Base-by-base conservation (phyloP, 2,329 filamentous ascomycete species). In the Penicillium sp. region DNA sequence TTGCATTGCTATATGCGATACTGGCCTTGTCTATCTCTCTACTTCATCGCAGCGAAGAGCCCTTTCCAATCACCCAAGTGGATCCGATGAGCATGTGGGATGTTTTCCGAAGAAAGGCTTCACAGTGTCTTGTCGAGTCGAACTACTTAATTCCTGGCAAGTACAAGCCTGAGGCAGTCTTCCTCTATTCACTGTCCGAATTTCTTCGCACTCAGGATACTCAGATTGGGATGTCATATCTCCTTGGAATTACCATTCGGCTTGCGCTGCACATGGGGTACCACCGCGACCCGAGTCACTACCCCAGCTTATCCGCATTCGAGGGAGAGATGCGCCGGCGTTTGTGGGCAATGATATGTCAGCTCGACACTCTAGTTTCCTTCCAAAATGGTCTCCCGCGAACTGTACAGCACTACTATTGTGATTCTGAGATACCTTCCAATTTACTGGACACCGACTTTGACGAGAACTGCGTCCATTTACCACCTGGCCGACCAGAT, bases 321-420 rank as follows among this genome's bases (percentile, higher is more conserved):
- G 79, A 84, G 55, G 84, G 81, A 9, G 85, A 87, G 68, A 84
- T 80, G 70, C 70, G 78, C 49, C 69, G 78, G 19, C 74, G 78
- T 11, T 52, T 74, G 3, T 80, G 78, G 78, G 65, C 68, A 19
- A 64, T 73, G 35, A 59, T 77, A 9, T 68, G 67, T 27, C 85
- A 88, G 66, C 77, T 89, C 51, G 87, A 89, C 64, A 72, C 83
- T 3, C 72, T 89, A 16, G 79, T 84, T 1, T 81, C 84, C 1
- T 88, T 88, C 64, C 85, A 89, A 64, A 78, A 88, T 58, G 87
- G 87, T 1, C 73, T 89, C 14, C 87, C 87, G 7, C 81, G 81
- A 59, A 84, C 86, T 75, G 78, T 87, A 44, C 78, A 83, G 55
- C 78, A 80, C 26, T 82, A 86, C 60, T 83, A 87, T 52, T 83